Conservation (phyloP, 2,329 filamentous ascomycete species). For the Talaromyces atroroseus region DNA sequence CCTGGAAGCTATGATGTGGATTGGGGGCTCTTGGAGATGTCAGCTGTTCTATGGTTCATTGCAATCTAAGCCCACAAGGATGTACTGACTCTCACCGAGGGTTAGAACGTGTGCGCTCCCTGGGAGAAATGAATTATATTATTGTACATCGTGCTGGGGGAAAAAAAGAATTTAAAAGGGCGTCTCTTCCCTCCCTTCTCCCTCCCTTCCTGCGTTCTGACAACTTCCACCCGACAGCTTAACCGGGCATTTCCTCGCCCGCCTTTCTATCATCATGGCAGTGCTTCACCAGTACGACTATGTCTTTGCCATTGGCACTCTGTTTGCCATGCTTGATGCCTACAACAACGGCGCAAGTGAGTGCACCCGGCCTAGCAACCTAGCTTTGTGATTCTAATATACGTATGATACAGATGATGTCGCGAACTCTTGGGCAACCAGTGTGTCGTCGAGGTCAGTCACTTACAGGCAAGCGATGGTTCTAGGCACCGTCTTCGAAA, state of each 20-base stretch:
- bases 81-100: neutral
- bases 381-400: neutral
- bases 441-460: constrained; percentile 67
- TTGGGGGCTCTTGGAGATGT: neutral
- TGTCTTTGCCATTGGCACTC: constrained; percentile 68
- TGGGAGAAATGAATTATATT: neutral
- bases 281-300: constrained; percentile 60
- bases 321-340: constrained; percentile 70
- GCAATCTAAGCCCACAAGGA: neutral
- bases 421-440: constrained; percentile 76
- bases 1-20: neutral
- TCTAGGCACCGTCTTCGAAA: constrained; percentile 12
- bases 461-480: constrained; percentile 13
- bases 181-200: neutral
- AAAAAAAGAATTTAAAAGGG: constrained; percentile 4
- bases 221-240: neutral
- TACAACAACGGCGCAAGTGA: constrained; percentile 74
- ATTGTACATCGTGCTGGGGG: no score
- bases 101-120: neutral
- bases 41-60: neutral
- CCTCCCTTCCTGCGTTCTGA: neutral
- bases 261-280: constrained; percentile 43
- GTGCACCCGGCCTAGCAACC: constrained; percentile 27
- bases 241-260: neutral
- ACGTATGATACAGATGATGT: constrained; percentile 60